Evolutionary conservation across 441 rosid genomes (phyloP).

Genomic region (Gossypium trilobum): DNA sequence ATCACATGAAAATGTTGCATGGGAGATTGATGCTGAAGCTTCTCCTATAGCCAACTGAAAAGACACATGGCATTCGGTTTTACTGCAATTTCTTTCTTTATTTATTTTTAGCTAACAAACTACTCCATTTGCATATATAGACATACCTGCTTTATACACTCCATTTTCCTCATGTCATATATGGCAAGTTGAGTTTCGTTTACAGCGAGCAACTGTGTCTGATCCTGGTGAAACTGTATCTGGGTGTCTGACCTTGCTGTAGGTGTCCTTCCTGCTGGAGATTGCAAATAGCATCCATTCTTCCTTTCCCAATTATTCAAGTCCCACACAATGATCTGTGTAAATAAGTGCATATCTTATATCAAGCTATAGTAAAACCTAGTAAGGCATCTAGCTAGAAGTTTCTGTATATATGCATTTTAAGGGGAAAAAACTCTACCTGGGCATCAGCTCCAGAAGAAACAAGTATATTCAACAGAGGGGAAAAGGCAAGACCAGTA

Average conservation of each 20-base stretch:
- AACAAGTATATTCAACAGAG: conserved; percentile 31
- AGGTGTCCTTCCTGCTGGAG: conserved; percentile 32
- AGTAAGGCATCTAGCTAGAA: not conserved
- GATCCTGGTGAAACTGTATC: conserved; percentile 50
- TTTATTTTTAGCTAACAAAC: not conserved
- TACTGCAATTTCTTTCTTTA: not conserved
- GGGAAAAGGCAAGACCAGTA: conserved; percentile 50
- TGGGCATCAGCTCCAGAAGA: conserved; percentile 55
- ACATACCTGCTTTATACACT: conserved; percentile 37
- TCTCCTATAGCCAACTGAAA: conserved; percentile 40
- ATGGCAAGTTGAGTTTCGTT: conserved; percentile 42
- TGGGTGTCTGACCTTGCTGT: conserved; percentile 31
- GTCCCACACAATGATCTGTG: conserved; percentile 56
- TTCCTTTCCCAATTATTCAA: conserved; percentile 41
- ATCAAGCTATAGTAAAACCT: not conserved
- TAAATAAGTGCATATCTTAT: not conserved
- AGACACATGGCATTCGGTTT: not conserved
- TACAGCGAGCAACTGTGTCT: conserved; percentile 39
- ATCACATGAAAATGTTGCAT: conserved; percentile 56
- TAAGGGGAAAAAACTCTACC: conserved; percentile 19
- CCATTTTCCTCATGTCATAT: conserved; percentile 35
- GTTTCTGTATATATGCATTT: not conserved
- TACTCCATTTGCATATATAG: not conserved
- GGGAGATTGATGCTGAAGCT: conserved; percentile 30
- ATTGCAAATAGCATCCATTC: conserved; percentile 30